Percentiles rank a stretch among this genome's conserved stretches.
phyloP scores from a whole-genome alignment of 2,329 filamentous ascomycete genomes.

The Cladosporium austrohemisphaericum region DNA sequence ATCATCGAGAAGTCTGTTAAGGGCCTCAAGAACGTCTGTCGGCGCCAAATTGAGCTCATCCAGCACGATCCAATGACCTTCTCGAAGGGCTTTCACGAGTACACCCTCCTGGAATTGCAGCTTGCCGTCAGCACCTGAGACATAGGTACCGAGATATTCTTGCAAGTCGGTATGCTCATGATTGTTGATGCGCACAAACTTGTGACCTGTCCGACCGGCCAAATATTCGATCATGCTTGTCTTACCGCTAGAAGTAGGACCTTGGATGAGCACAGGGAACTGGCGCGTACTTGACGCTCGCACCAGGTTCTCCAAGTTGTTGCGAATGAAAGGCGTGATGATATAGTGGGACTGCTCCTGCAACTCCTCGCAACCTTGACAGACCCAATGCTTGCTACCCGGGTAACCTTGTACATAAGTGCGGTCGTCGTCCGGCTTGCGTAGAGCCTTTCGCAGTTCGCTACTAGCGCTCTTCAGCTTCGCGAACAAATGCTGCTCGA shows the following conservation, averaged over 20 bases:
- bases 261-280: conserved; percentile 93
- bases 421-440: conserved; percentile 69
- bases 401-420: conserved; percentile 62
- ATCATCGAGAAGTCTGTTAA: conserved; percentile 93
- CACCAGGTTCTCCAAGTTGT: conserved; percentile 91
- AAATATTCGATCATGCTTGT: conserved; percentile 99
- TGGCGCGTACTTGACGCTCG: conserved; percentile 85
- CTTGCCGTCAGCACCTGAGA: conserved; percentile 79
- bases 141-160: conserved; percentile 93
- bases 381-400: conserved; percentile 62
- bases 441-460: conserved; percentile 73
- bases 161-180: conserved; percentile 98
- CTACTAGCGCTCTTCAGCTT: conserved; percentile 66
- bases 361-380: conserved; percentile 64
- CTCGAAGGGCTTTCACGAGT: conserved; percentile 83
- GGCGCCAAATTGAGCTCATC: conserved; percentile 96
- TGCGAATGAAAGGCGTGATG: conserved; percentile 89
- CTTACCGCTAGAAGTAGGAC: conserved; percentile 94
- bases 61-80: conserved; percentile 96
- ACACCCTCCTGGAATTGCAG: conserved; percentile 90
- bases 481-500: conserved; percentile 74
- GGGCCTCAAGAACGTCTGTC: conserved; percentile 90
- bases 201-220: conserved; percentile 93
- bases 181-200: conserved; percentile 98
- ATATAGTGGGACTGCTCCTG: conserved; percentile 86